Evolutionary conservation across 768 basidiomycete genomes (phyloP).

Genomic region (Neoboletus subvelutipes): DNA sequence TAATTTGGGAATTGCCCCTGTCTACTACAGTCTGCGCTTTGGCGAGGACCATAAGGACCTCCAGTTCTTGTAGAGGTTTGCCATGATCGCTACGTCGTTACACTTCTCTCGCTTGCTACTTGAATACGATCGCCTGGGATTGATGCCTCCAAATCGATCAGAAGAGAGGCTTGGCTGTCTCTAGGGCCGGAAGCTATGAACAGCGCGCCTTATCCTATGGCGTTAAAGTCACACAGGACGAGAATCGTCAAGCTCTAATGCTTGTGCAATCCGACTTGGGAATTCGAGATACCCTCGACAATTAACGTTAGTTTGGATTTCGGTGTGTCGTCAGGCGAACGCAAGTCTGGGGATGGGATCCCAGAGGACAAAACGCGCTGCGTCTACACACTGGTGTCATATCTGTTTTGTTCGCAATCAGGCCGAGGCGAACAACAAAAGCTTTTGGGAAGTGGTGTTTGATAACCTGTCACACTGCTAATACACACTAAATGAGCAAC

Average conservation of each 20-base stretch:
- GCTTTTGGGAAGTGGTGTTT: conserved; percentile 14
- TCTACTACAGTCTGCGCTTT: too few relatives aligned
- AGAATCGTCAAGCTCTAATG: neutral
- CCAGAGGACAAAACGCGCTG: neutral
- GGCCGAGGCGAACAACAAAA: neutral
- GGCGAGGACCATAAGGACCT: too few relatives aligned
- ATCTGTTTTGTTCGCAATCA: neutral
- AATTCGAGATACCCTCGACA: neutral
- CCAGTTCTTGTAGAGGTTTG: neutral
- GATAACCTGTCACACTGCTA: neutral
- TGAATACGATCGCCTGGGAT: too few relatives aligned
- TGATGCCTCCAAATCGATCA: neutral
- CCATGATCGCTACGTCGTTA: neutral
- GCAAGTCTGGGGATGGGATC: neutral
- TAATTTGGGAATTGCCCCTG: conserved; percentile 12
- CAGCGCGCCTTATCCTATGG: neutral
- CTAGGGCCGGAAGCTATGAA: neutral
- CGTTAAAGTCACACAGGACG: neutral
- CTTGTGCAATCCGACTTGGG: neutral
- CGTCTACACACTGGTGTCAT: neutral
- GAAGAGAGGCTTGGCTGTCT: neutral
- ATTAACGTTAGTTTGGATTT: neutral
- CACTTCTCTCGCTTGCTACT: neutral
- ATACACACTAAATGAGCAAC: conserved; percentile 4
- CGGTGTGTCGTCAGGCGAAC: neutral